Evolutionary conservation across 768 basidiomycete genomes (phyloP), one percentile per base, ranked within the genome.

Genomic region (Ramaria sp.): DNA sequence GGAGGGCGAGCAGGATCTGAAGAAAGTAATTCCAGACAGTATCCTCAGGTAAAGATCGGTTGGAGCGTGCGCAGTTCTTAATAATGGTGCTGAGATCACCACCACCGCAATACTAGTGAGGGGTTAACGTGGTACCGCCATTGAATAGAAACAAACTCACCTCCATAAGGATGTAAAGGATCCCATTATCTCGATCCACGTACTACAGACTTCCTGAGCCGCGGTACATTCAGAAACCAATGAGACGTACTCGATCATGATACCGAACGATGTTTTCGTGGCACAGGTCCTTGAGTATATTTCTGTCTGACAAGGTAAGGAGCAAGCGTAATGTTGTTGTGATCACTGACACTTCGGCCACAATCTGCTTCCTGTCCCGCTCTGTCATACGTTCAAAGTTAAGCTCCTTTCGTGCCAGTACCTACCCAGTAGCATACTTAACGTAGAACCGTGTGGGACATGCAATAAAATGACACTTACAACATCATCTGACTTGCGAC

Each of bases 81-180:
- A 98, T 96, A 65, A 96, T 71, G 37, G 79, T 74, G 1, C 90
- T 90, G 54, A 99, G 79, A 73, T 99, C 96, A 12, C 96, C 96
- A 20, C 93, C 94, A 4, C 91, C 93, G 66, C 96, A 99, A 68
- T 91, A 98, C 73, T 72, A 58, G 1, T 17, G 31, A 48, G 33
- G 17, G 13, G 11, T 34, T 43, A 39, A 42, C 30, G 24, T 24
- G 13, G 27, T 38, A 33, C 19, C n/a, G n/a, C n/a, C 31, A 31
- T n/a, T 6, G 9, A 33, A 20, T 42, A 31, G 31, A 33, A 24
- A 19, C 30, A 12, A 30, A 61, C 70, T 59, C 53, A 71, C 71
- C 63, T 99, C 96, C 96, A 98, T 99, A 62, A 98, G 77, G 60
- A 99, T 97, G 69, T 97, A 98, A 45, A 98, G 81, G 57, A 93